Conservation (phyloP, 352 stramenopile genomes). For the Globisporangium ultimum region DNA sequence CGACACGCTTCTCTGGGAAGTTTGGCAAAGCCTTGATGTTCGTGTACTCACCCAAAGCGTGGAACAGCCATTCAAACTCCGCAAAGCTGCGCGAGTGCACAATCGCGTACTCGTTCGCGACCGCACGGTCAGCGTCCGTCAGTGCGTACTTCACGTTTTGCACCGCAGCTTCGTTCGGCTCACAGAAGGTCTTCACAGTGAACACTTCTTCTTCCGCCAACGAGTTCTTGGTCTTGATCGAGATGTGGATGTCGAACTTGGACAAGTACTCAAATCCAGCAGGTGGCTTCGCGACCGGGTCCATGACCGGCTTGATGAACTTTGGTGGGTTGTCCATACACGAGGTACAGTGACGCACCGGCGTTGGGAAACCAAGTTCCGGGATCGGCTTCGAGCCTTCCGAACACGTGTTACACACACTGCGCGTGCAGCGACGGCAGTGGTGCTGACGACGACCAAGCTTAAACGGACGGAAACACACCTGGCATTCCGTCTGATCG, state of each 20-base stretch:
- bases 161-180: constrained; percentile 60
- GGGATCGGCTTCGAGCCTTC: constrained; percentile 81
- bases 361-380: constrained; percentile 72
- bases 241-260: constrained; percentile 77
- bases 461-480: constrained; percentile 88
- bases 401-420: constrained; percentile 82
- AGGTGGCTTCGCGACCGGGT: constrained; percentile 70
- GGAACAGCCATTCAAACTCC: constrained; percentile 85
- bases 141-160: constrained; percentile 51
- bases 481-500: constrained; percentile 85
- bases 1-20: constrained; percentile 72
- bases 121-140: constrained; percentile 50
- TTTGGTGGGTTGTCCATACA: constrained; percentile 78
- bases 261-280: constrained; percentile 83
- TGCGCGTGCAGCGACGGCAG: constrained; percentile 81
- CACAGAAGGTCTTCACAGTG: constrained; percentile 77
- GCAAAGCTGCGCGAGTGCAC: constrained; percentile 55
- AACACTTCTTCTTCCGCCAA: constrained; percentile 58
- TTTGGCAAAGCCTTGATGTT: constrained; percentile 79
- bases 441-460: constrained; percentile 80
- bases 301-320: constrained; percentile 78
- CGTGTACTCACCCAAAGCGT: constrained; percentile 66
- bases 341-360: constrained; percentile 77
- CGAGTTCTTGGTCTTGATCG: constrained; percentile 40
- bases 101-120: constrained; percentile 84